Base-by-base conservation (phyloP, 2,329 filamentous ascomycete species). In the Elsinoe arachidis region DNA sequence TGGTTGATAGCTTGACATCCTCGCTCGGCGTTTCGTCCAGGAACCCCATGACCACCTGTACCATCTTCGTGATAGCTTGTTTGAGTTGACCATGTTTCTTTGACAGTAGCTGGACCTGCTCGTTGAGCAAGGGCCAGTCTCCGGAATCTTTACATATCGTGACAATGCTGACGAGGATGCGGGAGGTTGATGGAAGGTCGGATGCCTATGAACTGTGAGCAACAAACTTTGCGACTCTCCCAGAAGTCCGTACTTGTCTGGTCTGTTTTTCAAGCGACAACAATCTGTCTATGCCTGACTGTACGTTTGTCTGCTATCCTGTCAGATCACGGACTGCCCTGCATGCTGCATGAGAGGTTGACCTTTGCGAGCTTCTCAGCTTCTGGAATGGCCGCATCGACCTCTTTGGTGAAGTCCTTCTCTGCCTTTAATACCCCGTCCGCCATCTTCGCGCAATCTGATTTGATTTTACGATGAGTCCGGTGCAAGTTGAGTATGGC, bases 81-180 rank as follows among this genome's bases (percentile, higher is more conserved):
- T 99, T 99, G 70, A 99, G 90, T 78, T 99, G 93, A 67, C 91
- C 89, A 87, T 99, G 93, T 79, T 99, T 99, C 85, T 99, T 99
- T 63, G 93, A 97, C 58, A 99, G 80, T 63, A 96, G 80, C 67
- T 96, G 80, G 62, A 96, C 89, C 76, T 99, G 93, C 76, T 99
- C 93, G 72, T 96, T 97, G 75, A 99, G 82, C 68, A 96, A 77
- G 72, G 84, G 85, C 93, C 93, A 99, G 73, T 99, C 90, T 64
- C 86, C 86, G 17, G 88, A 85, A 73, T 95, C 81, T 76, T 96
- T 97, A 78, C 90, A 92, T 78, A 97, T 84, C 70, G 89, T 95
- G 71, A 95, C 89, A 72, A 99, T 93, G 62, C 85, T 79, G 69
- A 95, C 78, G 65, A 99, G 79, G 63, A 96, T 78, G 71, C 91